Evolutionary conservation across 495 filamentous ascomycete species (phyloP), one percentile per base, ranked within the genome.

Genomic region (Penicillium nucicola): DNA sequence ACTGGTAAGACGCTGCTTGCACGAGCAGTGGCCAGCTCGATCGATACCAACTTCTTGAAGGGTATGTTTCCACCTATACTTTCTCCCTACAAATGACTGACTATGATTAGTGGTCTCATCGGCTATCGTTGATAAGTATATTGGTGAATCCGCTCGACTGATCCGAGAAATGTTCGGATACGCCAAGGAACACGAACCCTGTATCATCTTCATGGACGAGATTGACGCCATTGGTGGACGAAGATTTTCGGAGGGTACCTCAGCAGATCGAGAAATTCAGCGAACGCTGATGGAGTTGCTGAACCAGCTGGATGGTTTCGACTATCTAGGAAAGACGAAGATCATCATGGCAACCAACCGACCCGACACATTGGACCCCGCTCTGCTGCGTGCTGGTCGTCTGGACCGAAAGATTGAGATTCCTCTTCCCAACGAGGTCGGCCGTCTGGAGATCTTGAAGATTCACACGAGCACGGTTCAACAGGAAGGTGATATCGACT

Each of bases 151-250:
- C 9, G 95, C 95, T 31, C 86, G 95, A 41, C 77, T 99, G 56
- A 99, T 99, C 60, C 85, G 95, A 72, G 95, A 99, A 68, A 97
- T 99, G 95, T 99, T 99, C 62, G 95, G 95, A 41, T 99, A 99
- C 66, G 95, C 95, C 50, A 97, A 97, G 70, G 95, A 99, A 70
- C 95, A 99, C 69, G 95, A 99, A 67, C 95, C 95, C 37, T 99
- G 95, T 70, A 97, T 99, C 65, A 99, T 99, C 72, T 99, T 99
- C 83, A 99, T 99, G 95, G 95, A 99, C 77, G 95, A 99, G 69
- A 99, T 99, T 68, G 95, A 99, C 64, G 95, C 95, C 60, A 99
- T 99, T 64, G 95, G 95, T 65, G 95, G 95, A 46, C 84, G 95
- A 60, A 82, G 95, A 56, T 99, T 99, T 64, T 95, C 88, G n/a